phyloP scores from a whole-genome alignment of 176 grass and related monocot genomes.

The Zizania latifolia region DNA sequence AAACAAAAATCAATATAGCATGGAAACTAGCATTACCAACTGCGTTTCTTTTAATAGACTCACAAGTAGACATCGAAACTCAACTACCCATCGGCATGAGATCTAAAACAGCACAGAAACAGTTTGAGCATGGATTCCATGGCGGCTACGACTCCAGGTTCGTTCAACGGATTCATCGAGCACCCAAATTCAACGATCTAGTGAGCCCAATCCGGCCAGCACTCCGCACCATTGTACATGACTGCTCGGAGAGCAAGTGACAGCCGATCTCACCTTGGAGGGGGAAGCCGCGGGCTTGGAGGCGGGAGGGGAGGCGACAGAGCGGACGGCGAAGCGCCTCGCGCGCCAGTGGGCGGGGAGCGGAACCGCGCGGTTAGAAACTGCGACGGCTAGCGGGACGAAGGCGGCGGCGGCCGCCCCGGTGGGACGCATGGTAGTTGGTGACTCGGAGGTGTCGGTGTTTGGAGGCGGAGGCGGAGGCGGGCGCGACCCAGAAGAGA shows the following conservation, averaged over 20 bases:
- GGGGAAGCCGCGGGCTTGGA: slow-evolving; percentile 32
- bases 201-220: not conserved
- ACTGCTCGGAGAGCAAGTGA: not conserved
- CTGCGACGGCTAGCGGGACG: too few relatives aligned
- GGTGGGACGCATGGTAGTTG: too few relatives aligned
- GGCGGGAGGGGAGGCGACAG: slow-evolving; percentile 57
- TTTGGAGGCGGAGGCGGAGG: too few relatives aligned
- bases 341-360: too few relatives aligned
- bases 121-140: not conserved
- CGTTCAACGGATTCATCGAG: not conserved
- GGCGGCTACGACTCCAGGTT: not conserved
- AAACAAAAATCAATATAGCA: not conserved
- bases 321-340: slow-evolving; percentile 43
- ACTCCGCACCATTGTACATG: not conserved
- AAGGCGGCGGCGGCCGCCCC: too few relatives aligned
- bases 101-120: not conserved
- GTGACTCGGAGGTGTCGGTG: too few relatives aligned
- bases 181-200: not conserved
- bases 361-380: too few relatives aligned
- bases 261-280: slow-evolving; percentile 51
- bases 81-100: not conserved
- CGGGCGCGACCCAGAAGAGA: too few relatives aligned
- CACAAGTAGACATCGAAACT: not conserved
- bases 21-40: not conserved
- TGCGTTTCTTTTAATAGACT: not conserved